Percentiles rank a stretch among this genome's conserved stretches.
Conservation (phyloP, 805 yeast species). For the Teunomyces aglyptinius region DNA sequence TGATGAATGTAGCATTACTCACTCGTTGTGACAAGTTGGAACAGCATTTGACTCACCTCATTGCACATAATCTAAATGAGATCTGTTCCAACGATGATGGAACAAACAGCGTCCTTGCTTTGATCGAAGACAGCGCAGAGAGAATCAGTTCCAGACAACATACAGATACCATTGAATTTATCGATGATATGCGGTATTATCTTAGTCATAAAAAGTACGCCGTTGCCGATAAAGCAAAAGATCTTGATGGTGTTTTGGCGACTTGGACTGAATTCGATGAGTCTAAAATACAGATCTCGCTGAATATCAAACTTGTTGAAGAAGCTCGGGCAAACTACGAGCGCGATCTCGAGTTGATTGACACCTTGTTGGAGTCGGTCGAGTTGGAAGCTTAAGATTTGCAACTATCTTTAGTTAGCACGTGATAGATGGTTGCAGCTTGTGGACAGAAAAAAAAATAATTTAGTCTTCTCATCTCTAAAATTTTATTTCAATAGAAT, state of each 20-base stretch:
- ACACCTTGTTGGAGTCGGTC: constrained; percentile 24
- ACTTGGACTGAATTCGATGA: constrained; percentile 8
- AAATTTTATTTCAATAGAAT: constrained; percentile 5
- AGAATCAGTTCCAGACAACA: constrained; percentile 63
- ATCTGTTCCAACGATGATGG: constrained; percentile 35
- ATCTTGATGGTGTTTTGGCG: constrained; percentile 22
- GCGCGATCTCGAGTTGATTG: constrained; percentile 29
- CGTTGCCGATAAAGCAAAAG: constrained; percentile 24
- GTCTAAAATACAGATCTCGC: constrained; percentile 8
- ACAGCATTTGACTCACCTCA: constrained; percentile 54
- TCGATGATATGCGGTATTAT: constrained; percentile 74
- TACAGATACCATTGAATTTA: constrained; percentile 74
- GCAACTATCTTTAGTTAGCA: neutral
- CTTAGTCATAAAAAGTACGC: constrained; percentile 40
- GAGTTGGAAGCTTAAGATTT: constrained; percentile 27
- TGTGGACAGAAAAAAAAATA: neutral
- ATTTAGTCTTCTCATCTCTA: neutral
- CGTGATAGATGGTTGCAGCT: neutral
- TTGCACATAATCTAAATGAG: constrained; percentile 49
- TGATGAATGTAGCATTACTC: constrained; percentile 66
- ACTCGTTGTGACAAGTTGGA: constrained; percentile 64
- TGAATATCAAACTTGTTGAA: constrained; percentile 17
- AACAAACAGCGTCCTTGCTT: constrained; percentile 13
- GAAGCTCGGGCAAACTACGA: constrained; percentile 19
- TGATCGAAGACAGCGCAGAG: constrained; percentile 46